phyloP scores from a whole-genome alignment of 371 early-diverging fungal genomes.

The Mucor racemosus region DNA sequence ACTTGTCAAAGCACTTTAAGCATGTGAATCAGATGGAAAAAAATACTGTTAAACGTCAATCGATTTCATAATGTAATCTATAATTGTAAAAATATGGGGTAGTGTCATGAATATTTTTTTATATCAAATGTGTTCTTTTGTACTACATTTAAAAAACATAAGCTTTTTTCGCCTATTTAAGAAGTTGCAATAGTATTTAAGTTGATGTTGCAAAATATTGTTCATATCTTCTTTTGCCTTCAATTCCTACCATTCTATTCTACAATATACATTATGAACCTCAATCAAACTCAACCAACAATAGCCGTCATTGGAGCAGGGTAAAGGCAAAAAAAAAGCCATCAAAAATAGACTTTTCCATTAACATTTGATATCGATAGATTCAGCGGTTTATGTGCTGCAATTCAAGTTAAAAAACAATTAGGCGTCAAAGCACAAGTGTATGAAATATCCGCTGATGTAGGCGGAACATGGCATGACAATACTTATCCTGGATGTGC shows the following conservation, averaged over 20 bases:
- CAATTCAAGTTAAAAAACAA: slow-evolving; percentile 56
- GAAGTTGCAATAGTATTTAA: background rate
- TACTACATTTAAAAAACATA: background rate
- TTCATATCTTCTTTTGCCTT: too few relatives aligned
- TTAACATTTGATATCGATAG: slow-evolving; percentile 40
- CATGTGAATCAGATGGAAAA: too few relatives aligned
- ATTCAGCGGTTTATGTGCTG: slow-evolving; percentile 66
- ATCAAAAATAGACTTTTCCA: background rate
- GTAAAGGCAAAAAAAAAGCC: slow-evolving; percentile 18
- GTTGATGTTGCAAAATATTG: too few relatives aligned
- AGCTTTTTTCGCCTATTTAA: slow-evolving; percentile 1
- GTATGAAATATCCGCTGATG: slow-evolving; percentile 57
- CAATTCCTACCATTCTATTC: too few relatives aligned
- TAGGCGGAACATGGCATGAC: slow-evolving; percentile 69
- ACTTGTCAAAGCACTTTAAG: slow-evolving; percentile 6
- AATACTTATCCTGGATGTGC: slow-evolving; percentile 69
- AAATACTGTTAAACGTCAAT: too few relatives aligned
- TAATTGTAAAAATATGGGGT: background rate
- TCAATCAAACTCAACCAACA: slow-evolving; percentile 16
- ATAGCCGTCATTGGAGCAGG: slow-evolving; percentile 26
- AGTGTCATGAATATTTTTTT: background rate
- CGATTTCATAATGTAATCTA: too few relatives aligned
- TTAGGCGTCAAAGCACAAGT: slow-evolving; percentile 52
- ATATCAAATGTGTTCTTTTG: background rate
- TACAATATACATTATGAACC: too few relatives aligned